Conservation (phyloP, 345 rosid species). For the Sonneratia caseolaris region DNA sequence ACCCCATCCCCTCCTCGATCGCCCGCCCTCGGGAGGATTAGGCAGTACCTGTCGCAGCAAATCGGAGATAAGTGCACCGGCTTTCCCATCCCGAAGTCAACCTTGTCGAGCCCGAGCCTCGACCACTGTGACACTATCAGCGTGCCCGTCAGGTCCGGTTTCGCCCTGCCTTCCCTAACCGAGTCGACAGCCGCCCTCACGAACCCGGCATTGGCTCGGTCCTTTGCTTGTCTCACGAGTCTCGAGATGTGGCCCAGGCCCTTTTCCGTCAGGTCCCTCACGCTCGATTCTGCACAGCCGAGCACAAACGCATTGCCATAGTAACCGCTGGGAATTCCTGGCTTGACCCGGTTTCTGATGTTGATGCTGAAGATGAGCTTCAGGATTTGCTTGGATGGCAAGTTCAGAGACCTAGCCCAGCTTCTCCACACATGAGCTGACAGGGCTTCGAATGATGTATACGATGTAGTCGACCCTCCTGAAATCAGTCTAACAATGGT, state of each 20-base stretch:
- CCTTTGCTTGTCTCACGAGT: conserved; percentile 63
- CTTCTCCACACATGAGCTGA: conserved; percentile 82
- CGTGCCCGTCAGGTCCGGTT: conserved; percentile 67
- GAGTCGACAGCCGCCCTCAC: conserved; percentile 48
- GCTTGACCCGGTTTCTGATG: conserved; percentile 56
- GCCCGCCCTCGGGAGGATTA: conserved; percentile 46
- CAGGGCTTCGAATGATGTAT: conserved; percentile 66
- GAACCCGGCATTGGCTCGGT: conserved; percentile 39
- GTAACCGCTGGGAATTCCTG: conserved; percentile 62
- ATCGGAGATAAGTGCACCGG: conserved; percentile 61
- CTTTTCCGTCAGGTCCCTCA: conserved; percentile 45
- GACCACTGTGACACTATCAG: conserved; percentile 85
- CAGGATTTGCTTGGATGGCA: conserved; percentile 50
- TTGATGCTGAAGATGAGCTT: conserved; percentile 74
- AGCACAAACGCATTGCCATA: conserved; percentile 85
- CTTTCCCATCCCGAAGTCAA: conserved; percentile 71
- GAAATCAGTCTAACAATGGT: neutral
- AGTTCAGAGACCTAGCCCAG: conserved; percentile 64
- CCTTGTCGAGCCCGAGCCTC: conserved; percentile 60
- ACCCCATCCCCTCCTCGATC: conserved; percentile 33
- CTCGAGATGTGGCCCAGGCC: conserved; percentile 44
- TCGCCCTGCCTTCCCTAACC: conserved; percentile 39
- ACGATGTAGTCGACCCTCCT: conserved; percentile 2
- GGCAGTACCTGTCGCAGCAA: conserved; percentile 65
- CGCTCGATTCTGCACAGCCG: conserved; percentile 58